Evolutionary conservation across 208 protist genomes (phyloP), one percentile per base, ranked within the genome.

Genomic region (Trypanosoma avium): DNA sequence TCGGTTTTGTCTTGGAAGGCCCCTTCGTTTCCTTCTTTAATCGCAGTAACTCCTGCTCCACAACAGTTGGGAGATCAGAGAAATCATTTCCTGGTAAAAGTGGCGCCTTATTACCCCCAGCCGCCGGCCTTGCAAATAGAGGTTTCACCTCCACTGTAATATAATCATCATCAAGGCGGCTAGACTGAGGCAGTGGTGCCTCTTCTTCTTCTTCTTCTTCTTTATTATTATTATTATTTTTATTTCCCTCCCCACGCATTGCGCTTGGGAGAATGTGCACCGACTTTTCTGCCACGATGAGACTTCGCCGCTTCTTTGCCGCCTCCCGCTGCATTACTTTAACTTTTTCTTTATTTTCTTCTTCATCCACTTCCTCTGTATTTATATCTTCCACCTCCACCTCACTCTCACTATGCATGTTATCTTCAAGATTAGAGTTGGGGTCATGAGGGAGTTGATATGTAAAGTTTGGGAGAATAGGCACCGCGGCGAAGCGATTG

Each of bases 401-500:
- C n/a, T n/a, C n/a, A n/a, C n/a, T n/a, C n/a, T n/a, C n/a, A n/a
- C n/a, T n/a, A n/a, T n/a, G n/a, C n/a, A n/a, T n/a, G n/a, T n/a
- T n/a, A n/a, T n/a, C n/a, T n/a, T n/a, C n/a, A n/a, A n/a, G n/a
- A n/a, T n/a, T n/a, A n/a, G n/a, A n/a, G n/a, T n/a, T n/a, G n/a
- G n/a, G n/a, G 19, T 71, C 66, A 32, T 22, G 45, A 0, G 88
- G 88, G 12, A 94, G 65, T 32, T 82, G 61, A 64, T 84, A 95
- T 27, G 82, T 90, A 76, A 92, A 95, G 73, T 95, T 84, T 8
- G 89, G 89, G 15, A 95, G 61, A 65, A 95, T 95, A 9, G 89
- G 89, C 13, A 95, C 72, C 1, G 76, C 75, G 7, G 89, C 89
- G 73, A 88, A 95, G 66, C 79, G 81, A 67, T 95, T 95, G 72